These are phyloP conservation scores for Arabidopsis lyrata DNA, from an alignment of 441 rosid species.

Conservation along the genomic window DNA sequence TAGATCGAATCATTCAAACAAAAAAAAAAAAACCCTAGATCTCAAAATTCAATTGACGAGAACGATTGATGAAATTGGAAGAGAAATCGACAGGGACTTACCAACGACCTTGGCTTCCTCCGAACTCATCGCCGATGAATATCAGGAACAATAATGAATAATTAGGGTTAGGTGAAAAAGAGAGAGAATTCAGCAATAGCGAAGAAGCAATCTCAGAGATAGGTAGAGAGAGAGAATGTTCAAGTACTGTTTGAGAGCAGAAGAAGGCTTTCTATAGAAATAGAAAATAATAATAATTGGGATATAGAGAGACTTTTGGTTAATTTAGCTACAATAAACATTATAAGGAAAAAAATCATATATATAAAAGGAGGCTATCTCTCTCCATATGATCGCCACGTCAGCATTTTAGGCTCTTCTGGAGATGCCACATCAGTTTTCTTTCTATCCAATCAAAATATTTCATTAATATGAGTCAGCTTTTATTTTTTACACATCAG, in stretches of 20 bases:
- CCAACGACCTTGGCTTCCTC: constrained; percentile 75
- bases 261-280: background rate
- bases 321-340: too few relatives aligned
- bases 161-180: constrained; percentile 33
- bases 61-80: background rate
- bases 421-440: too few relatives aligned
- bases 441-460: too few relatives aligned
- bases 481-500: too few relatives aligned
- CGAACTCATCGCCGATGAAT: constrained; percentile 51
- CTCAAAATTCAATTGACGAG: background rate
- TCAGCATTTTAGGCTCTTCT: too few relatives aligned
- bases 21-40: constrained; percentile 30
- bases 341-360: too few relatives aligned
- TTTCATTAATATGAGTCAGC: too few relatives aligned
- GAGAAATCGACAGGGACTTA: constrained; percentile 39
- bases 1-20: background rate
- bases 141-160: background rate
- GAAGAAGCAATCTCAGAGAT: constrained; percentile 11
- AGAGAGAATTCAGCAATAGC: background rate
- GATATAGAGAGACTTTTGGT: too few relatives aligned
- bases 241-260: constrained; percentile 6
- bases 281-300: too few relatives aligned
- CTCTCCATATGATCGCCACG: too few relatives aligned
- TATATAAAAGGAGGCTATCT: too few relatives aligned
- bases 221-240: constrained; percentile 7